A percentile compares a stretch with the other conserved stretches of the same genome.
These are phyloP conservation scores for Thermothelomyces thermophilus DNA, from an alignment of 2,329 filamentous ascomycete species.

Conservation along the genomic window DNA sequence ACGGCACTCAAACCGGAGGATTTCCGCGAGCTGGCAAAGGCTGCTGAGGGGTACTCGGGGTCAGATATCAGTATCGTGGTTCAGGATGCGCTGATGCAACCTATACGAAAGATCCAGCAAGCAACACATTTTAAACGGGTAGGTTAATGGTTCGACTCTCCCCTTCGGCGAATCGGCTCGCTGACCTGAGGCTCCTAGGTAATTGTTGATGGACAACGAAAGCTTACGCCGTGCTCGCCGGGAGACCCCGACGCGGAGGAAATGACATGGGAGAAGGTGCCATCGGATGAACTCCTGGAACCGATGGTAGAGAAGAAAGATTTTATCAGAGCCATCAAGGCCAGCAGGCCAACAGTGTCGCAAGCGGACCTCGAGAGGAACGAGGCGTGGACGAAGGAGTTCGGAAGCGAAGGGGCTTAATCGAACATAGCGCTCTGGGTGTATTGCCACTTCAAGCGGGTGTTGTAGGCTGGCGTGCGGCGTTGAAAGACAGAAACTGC, in stretches of 20 bases:
- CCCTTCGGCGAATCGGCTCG: background rate
- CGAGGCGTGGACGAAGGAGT: slow-evolving; percentile 91
- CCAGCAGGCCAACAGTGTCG: slow-evolving; percentile 83
- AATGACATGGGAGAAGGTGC: slow-evolving; percentile 88
- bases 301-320: slow-evolving; percentile 84
- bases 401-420: slow-evolving; percentile 77
- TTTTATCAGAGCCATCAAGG: slow-evolving; percentile 86
- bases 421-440: background rate
- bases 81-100: slow-evolving; percentile 95
- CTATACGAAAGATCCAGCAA: slow-evolving; percentile 91
- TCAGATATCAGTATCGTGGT: slow-evolving; percentile 95
- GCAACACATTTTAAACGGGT: slow-evolving; percentile 97
- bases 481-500: slow-evolving; percentile 15
- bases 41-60: slow-evolving; percentile 91
- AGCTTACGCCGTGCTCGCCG: slow-evolving; percentile 86
- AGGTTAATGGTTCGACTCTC: slow-evolving; percentile 25
- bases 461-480: slow-evolving; percentile 16
- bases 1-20: slow-evolving; percentile 74
- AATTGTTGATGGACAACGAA: slow-evolving; percentile 57
- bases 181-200: slow-evolving; percentile 45
- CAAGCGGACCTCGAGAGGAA: slow-evolving; percentile 77
- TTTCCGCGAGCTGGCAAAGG: slow-evolving; percentile 68
- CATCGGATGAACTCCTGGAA: slow-evolving; percentile 76
- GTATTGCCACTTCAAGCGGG: background rate
- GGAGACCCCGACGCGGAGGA: slow-evolving; percentile 80